phyloP scores from a whole-genome alignment of 2,329 filamentous ascomycete genomes.

The Aspergillus sp. region DNA sequence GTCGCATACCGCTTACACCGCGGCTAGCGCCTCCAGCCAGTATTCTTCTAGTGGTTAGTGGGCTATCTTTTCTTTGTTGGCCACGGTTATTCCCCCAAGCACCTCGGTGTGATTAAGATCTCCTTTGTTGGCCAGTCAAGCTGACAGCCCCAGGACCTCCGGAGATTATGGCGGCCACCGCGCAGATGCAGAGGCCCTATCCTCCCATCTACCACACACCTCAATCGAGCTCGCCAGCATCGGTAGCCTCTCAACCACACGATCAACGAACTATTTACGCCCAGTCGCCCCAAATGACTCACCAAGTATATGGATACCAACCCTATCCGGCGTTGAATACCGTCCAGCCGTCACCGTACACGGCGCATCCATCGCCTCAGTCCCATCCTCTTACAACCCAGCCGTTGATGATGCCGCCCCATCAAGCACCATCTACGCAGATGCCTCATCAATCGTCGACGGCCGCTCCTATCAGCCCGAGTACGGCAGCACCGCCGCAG shows the following conservation, averaged over 20 bases:
- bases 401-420: constrained; percentile 46
- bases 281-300: constrained; percentile 72
- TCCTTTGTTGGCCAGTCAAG: background rate
- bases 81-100: background rate
- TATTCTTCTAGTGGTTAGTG: constrained; percentile 80
- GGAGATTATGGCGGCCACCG: constrained; percentile 58
- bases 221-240: constrained; percentile 89
- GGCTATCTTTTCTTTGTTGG: background rate
- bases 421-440: constrained; percentile 31
- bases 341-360: constrained; percentile 52
- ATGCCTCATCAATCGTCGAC: constrained; percentile 38
- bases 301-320: constrained; percentile 73
- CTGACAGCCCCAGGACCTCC: constrained; percentile 59
- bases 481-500: constrained; percentile 38
- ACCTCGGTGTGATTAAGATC: background rate
- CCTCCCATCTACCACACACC: constrained; percentile 93
- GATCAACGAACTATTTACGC: constrained; percentile 84
- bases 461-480: constrained; percentile 58
- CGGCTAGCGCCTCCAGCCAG: constrained; percentile 70
- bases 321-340: constrained; percentile 48
- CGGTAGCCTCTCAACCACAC: constrained; percentile 82
- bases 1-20: constrained; percentile 75
- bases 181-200: constrained; percentile 64
- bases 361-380: constrained; percentile 47
- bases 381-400: constrained; percentile 52